Percentiles rank a stretch among this genome's conserved stretches.
Evolutionary conservation across 2,329 filamentous ascomycete species (phyloP).

Genomic region (Pseudogymnoascus sp.): DNA sequence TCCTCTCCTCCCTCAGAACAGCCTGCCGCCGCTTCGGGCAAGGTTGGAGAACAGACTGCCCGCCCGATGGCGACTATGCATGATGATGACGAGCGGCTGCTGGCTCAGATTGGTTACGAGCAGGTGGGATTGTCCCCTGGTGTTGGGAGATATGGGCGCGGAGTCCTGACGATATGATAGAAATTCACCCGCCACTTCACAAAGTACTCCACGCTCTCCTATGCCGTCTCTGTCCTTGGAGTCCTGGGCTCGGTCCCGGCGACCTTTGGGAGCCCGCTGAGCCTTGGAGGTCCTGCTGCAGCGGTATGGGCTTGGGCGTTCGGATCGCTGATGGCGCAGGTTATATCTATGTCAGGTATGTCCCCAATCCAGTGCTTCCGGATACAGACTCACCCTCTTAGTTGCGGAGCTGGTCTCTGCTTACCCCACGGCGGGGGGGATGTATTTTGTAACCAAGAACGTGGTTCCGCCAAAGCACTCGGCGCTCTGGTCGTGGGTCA

Average conservation of each 20-base stretch:
- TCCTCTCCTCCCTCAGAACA: neutral
- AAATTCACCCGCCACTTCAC: conserved; percentile 56
- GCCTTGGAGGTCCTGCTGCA: conserved; percentile 53
- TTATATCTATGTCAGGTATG: conserved; percentile 51
- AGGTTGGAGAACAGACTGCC: neutral
- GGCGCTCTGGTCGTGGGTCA: conserved; percentile 56
- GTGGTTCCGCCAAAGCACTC: conserved; percentile 54
- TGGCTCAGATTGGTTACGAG: conserved; percentile 55
- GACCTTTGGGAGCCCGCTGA: conserved; percentile 51
- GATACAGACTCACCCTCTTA: conserved; percentile 16
- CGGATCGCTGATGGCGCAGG: conserved; percentile 56
- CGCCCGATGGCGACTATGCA: conserved; percentile 41
- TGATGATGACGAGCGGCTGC: conserved; percentile 51
- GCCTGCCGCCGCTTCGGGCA: neutral
- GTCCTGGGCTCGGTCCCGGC: conserved; percentile 59
- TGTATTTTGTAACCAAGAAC: conserved; percentile 62
- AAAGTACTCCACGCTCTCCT: conserved; percentile 59
- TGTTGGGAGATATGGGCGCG: neutral
- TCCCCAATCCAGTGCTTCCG: neutral
- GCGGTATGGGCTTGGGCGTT: conserved; percentile 60
- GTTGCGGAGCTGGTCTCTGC: conserved; percentile 60
- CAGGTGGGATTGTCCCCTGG: conserved; percentile 38
- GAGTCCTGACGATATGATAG: conserved; percentile 29
- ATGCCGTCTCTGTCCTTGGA: conserved; percentile 58
- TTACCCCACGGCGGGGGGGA: conserved; percentile 59